phyloP scores from a whole-genome alignment of 73 alveolate genomes.

The Paramecium biaurelia region DNA sequence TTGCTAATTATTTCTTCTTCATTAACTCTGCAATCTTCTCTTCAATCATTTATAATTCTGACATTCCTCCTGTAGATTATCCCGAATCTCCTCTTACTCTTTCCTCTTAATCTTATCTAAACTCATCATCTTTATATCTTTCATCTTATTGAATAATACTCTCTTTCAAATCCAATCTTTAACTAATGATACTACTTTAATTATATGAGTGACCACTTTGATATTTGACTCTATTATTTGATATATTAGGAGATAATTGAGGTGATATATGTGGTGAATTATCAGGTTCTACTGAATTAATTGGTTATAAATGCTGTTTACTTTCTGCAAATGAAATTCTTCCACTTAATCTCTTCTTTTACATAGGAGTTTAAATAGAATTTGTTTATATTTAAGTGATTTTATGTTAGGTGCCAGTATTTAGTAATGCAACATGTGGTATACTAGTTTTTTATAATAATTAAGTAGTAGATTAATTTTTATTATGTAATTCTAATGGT shows the following conservation, averaged over 20 bases:
- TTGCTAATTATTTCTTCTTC: background rate
- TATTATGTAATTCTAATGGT: background rate
- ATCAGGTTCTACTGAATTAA: background rate
- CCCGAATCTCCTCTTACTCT: constrained; percentile 16
- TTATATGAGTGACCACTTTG: background rate
- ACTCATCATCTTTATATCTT: background rate
- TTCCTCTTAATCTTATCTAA: background rate
- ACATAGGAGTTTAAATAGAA: background rate
- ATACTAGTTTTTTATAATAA: background rate
- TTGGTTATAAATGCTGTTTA: background rate
- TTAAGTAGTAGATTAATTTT: background rate
- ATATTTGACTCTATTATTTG: background rate
- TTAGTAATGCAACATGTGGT: constrained; percentile 22
- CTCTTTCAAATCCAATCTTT: constrained; percentile 36
- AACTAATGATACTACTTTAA: constrained; percentile 27
- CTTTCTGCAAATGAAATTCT: background rate
- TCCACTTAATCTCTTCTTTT: background rate
- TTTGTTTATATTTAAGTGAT: background rate
- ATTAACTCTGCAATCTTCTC: constrained; percentile 1
- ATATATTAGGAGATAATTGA: background rate
- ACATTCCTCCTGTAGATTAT: background rate
- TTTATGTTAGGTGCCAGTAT: background rate
- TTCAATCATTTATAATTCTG: constrained; percentile 26
- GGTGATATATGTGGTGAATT: background rate
- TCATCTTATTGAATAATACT: background rate